phyloP scores from a whole-genome alignment of 2,329 filamentous ascomycete species.

The Cytospora schulzeri region DNA sequence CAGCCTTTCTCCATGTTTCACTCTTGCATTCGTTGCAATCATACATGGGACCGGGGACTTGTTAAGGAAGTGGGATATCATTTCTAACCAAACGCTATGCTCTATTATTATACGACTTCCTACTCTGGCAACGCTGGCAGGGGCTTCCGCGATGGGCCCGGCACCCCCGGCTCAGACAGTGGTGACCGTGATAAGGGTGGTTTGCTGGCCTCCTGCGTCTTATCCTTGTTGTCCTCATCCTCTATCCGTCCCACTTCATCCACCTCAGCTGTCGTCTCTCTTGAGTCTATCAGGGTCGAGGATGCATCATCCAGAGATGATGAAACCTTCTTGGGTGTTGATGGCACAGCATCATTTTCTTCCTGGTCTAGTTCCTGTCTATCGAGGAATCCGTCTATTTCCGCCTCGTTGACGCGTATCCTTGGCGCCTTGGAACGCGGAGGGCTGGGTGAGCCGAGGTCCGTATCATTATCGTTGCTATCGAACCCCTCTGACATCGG shows the following conservation, averaged over 20 bases:
- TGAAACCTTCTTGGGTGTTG: neutral
- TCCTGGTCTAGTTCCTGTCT: neutral
- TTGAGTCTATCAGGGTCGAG: conserved; percentile 5
- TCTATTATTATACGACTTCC: conserved; percentile 32
- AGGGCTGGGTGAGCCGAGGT: conserved; percentile 19
- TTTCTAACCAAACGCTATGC: conserved; percentile 12
- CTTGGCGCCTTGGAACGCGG: neutral
- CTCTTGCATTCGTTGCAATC: neutral
- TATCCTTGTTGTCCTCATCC: neutral
- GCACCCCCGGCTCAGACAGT: conserved; percentile 27
- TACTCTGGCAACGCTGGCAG: conserved; percentile 39
- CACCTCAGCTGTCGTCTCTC: conserved; percentile 6
- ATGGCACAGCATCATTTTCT: neutral
- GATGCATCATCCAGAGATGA: conserved; percentile 10
- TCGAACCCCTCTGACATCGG: conserved; percentile 35
- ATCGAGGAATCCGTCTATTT: conserved; percentile 1
- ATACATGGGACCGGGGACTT: too few species aligned
- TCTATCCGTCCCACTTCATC: conserved; percentile 4
- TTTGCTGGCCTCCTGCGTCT: conserved; percentile 8
- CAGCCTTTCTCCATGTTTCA: neutral
- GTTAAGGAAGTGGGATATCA: neutral
- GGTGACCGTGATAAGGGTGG: conserved; percentile 28
- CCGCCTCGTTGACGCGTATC: conserved; percentile 14
- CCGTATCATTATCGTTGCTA: conserved; percentile 25
- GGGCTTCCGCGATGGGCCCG: conserved; percentile 33